A percentile compares a stretch with the other conserved stretches of the same genome.
These are phyloP conservation scores for rapeseed (Brassica napus) DNA, from an alignment of 345 rosid species.

Conservation along the genomic window DNA sequence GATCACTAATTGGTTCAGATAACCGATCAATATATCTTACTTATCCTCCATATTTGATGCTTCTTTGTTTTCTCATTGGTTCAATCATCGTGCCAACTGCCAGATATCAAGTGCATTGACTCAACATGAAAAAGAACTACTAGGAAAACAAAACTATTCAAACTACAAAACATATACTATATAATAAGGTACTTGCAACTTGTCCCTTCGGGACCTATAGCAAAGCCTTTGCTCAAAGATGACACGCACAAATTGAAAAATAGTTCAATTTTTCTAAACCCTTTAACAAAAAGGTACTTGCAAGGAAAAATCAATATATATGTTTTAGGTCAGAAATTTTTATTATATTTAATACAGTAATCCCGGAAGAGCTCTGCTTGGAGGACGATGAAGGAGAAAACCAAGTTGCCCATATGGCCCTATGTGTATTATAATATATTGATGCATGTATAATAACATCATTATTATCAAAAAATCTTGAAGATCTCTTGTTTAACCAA, in stretches of 20 bases:
- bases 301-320: too few relatives aligned
- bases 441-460: slow-evolving; percentile 40
- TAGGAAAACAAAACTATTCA: background rate
- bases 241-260: too few relatives aligned
- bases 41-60: background rate
- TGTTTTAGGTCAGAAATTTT: background rate
- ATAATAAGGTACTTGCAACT: too few relatives aligned
- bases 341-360: background rate
- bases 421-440: slow-evolving; percentile 1
- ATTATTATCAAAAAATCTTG: slow-evolving; percentile 37
- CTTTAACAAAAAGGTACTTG: too few relatives aligned
- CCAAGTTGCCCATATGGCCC: slow-evolving; percentile 23
- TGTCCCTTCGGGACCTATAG: too few relatives aligned
- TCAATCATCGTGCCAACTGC: background rate
- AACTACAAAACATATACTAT: too few relatives aligned
- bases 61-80: background rate
- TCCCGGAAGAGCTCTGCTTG: background rate
- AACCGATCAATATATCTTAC: background rate
- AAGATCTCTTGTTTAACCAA: slow-evolving; percentile 33
- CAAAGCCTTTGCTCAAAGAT: too few relatives aligned
- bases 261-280: too few relatives aligned
- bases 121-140: background rate
- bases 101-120: background rate
- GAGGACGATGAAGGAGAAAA: slow-evolving; percentile 22
- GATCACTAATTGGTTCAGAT: background rate